A percentile compares a stretch with the other conserved stretches of the same genome.
phyloP scores from a whole-genome alignment of 2,329 filamentous ascomycete genomes.

The Colletotrichum liaoningense region DNA sequence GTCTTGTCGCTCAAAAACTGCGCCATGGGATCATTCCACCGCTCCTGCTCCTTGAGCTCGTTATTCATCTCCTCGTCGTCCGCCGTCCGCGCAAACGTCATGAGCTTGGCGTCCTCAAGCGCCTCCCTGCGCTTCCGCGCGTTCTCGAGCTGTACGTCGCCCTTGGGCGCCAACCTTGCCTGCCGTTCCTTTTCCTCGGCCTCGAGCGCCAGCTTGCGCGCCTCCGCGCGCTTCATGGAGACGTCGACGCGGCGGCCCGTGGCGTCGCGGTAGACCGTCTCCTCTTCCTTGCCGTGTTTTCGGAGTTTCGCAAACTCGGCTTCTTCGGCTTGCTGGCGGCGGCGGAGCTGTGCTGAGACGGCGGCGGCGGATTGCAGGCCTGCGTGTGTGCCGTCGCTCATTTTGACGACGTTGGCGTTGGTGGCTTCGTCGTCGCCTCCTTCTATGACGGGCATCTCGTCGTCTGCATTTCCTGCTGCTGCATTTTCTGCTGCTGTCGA shows the following conservation, averaged over 20 bases:
- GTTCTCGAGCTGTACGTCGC: slow-evolving; percentile 84
- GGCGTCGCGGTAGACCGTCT: slow-evolving; percentile 96
- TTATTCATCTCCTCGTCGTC: slow-evolving; percentile 90
- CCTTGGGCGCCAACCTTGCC: slow-evolving; percentile 78
- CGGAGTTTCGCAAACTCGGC: slow-evolving; percentile 58
- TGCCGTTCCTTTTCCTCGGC: slow-evolving; percentile 77
- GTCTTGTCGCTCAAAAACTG: slow-evolving; percentile 74
- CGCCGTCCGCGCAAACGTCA: slow-evolving; percentile 82
- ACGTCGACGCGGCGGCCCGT: slow-evolving; percentile 95
- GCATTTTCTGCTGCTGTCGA: slow-evolving; percentile 76
- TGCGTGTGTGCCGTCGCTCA: slow-evolving; percentile 89
- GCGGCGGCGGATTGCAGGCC: slow-evolving; percentile 87
- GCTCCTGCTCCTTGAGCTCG: slow-evolving; percentile 78
- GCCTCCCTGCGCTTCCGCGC: slow-evolving; percentile 73
- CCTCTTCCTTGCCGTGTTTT: slow-evolving; percentile 66
- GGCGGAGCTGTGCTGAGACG: slow-evolving; percentile 76
- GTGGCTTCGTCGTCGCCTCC: slow-evolving; percentile 47
- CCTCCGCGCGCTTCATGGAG: slow-evolving; percentile 88
- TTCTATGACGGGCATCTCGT: slow-evolving; percentile 60
- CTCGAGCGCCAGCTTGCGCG: slow-evolving; percentile 72
- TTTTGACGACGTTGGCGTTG: slow-evolving; percentile 65
- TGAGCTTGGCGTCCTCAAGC: slow-evolving; percentile 83
- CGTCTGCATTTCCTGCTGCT: slow-evolving; percentile 59
- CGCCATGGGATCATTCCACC: slow-evolving; percentile 96
- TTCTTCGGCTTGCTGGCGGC: slow-evolving; percentile 74